Evolutionary conservation across 1,284 basidiomycete species (phyloP).

Genomic region (Trichosporon sp.): DNA sequence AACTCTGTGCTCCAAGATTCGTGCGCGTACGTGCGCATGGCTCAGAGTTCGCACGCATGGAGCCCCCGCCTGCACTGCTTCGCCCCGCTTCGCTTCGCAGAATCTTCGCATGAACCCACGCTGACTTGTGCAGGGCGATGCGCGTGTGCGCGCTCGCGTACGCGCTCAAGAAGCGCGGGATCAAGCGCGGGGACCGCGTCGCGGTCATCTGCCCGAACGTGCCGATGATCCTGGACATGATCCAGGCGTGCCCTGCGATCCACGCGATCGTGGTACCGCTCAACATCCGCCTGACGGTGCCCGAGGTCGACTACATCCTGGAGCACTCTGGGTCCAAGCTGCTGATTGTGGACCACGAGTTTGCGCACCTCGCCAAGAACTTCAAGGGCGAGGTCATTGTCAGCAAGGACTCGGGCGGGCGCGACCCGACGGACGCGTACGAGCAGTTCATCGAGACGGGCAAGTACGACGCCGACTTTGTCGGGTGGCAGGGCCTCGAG

Average conservation of each 20-base stretch:
- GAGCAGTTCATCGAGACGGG: conserved; percentile 19
- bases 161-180: conserved; percentile 65
- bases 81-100: no score
- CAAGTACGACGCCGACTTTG: conserved; percentile 14
- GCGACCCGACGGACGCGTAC: conserved; percentile 18
- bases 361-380: conserved; percentile 16
- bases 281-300: conserved; percentile 21
- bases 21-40: background rate
- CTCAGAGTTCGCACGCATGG: background rate
- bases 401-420: conserved; percentile 15
- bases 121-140: conserved; percentile 20
- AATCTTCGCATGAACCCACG: background rate
- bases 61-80: background rate
- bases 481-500: conserved; percentile 17
- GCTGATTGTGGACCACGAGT: conserved; percentile 21
- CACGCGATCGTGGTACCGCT: conserved; percentile 20
- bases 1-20: background rate
- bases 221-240: conserved; percentile 22
- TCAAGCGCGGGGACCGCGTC: conserved; percentile 71
- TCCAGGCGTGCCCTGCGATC: conserved; percentile 19
- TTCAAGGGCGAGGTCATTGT: conserved; percentile 46
- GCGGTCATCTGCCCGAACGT: conserved; percentile 53
- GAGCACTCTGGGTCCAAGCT: conserved; percentile 17
- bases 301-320: conserved; percentile 22
- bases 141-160: conserved; percentile 55